phyloP scores from a whole-genome alignment of 768 basidiomycete genomes.

The Pisolithus orientalis region DNA sequence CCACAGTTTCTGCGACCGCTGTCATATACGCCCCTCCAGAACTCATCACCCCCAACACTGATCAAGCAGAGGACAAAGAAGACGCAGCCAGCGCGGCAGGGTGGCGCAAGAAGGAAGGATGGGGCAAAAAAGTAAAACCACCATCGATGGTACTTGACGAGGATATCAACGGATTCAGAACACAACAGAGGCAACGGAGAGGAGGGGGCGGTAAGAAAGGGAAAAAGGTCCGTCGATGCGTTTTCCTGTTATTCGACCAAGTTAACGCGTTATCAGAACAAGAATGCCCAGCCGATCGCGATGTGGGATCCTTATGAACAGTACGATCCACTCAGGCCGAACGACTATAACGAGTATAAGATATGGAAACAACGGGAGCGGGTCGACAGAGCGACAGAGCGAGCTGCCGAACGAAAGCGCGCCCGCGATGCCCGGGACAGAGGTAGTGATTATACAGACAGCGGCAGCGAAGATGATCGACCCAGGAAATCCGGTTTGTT shows the following conservation, averaged over 20 bases:
- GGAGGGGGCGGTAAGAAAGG: conserved; percentile 46
- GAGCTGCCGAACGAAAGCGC: conserved; percentile 56
- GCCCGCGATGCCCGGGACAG: conserved; percentile 40
- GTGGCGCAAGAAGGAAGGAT: conserved; percentile 50
- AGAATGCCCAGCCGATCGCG: conserved; percentile 43
- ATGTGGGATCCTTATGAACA: conserved; percentile 75
- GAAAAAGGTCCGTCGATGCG: conserved; percentile 49
- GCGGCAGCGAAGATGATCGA: conserved; percentile 59
- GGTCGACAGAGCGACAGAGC: conserved; percentile 61
- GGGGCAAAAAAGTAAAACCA: conserved; percentile 87
- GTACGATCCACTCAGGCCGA: conserved; percentile 80
- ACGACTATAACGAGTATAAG: conserved; percentile 88
- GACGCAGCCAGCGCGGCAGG: conserved; percentile 24
- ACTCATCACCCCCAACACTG: conserved; percentile 30
- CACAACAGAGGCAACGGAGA: conserved; percentile 47
- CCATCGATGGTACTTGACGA: conserved; percentile 89
- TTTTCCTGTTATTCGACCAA: conserved; percentile 1
- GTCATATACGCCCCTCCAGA: conserved; percentile 67
- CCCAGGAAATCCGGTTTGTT: conserved; percentile 59
- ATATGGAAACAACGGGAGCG: conserved; percentile 70
- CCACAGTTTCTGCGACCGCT: conserved; percentile 47
- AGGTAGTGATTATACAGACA: conserved; percentile 59
- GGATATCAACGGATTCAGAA: conserved; percentile 78
- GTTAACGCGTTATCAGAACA: conserved; percentile 40
- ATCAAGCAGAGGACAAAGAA: conserved; percentile 23